These are phyloP conservation scores for Solanum megistacrolobum DNA, from an alignment of 257 asterid species.

Conservation along the genomic window DNA sequence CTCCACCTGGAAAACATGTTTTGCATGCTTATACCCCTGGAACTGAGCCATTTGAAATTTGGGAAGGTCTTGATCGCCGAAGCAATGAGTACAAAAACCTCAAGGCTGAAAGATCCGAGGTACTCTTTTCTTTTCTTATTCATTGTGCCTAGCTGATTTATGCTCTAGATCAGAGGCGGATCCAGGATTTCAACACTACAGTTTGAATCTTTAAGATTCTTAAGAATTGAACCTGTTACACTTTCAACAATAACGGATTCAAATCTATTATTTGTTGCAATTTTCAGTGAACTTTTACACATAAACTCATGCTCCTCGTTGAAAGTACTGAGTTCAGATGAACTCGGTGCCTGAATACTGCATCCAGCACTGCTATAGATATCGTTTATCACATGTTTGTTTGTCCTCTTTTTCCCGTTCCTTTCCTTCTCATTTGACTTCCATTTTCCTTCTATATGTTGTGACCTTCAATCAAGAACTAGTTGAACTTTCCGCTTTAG, in stretches of 20 bases:
- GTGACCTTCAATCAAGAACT: too few relatives aligned
- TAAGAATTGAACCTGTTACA: not conserved
- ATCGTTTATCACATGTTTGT: not conserved
- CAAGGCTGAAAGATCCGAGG: constrained; percentile 86
- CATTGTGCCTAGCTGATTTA: not conserved
- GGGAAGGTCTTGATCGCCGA: constrained; percentile 87
- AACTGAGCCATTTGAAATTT: constrained; percentile 77
- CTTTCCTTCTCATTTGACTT: not conserved
- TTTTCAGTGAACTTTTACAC: not conserved
- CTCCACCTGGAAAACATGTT: constrained; percentile 85
- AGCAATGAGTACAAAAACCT: constrained; percentile 82
- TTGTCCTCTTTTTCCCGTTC: not conserved
- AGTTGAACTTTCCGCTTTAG: too few relatives aligned
- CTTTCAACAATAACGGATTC: not conserved
- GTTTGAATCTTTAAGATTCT: not conserved
- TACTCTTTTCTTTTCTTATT: not conserved
- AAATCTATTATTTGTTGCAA: not conserved
- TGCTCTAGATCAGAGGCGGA: not conserved
- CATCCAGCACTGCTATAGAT: not conserved
- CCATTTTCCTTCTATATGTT: not conserved
- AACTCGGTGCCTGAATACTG: not conserved
- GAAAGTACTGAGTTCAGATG: not conserved
- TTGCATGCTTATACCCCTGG: constrained; percentile 93
- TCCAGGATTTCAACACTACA: not conserved
- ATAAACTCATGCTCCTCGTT: not conserved